Conservation (phyloP, 306 rosid species). For the Rubus idaeus region DNA sequence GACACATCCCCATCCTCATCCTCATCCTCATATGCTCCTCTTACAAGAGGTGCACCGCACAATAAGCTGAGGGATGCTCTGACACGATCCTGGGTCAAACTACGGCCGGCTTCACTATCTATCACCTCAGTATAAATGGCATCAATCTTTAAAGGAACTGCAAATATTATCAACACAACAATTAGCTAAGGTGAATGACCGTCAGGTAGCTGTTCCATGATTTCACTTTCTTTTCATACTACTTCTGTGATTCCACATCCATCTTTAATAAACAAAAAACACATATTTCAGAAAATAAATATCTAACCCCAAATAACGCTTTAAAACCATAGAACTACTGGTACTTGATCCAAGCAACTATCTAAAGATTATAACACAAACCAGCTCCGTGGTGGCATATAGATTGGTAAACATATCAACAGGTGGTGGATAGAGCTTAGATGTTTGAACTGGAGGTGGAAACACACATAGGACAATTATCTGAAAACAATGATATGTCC, state of each 20-base stretch:
- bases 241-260: not conserved
- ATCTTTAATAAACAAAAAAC: not conserved
- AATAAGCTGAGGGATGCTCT: slow-evolving; percentile 60
- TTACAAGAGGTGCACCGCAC: slow-evolving; percentile 44
- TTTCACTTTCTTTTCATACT: not conserved
- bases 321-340: not conserved
- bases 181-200: slow-evolving; percentile 19
- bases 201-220: not conserved
- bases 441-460: not conserved
- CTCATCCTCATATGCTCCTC: slow-evolving; percentile 40
- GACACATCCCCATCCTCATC: slow-evolving; percentile 35
- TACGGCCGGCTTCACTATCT: slow-evolving; percentile 67
- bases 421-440: not conserved
- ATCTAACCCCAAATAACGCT: not conserved
- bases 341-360: not conserved
- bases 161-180: slow-evolving; percentile 29
- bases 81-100: slow-evolving; percentile 65
- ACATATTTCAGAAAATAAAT: not conserved
- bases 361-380: not conserved
- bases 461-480: not conserved
- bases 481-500: not conserved
- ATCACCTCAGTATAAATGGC: slow-evolving; percentile 67
- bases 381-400: not conserved
- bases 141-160: slow-evolving; percentile 67
- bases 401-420: not conserved